A percentile compares a stretch with the other conserved stretches of the same genome.
These are phyloP conservation scores for Mimosa pudica DNA, from an alignment of 306 rosid genomes.

Conservation along the genomic window DNA sequence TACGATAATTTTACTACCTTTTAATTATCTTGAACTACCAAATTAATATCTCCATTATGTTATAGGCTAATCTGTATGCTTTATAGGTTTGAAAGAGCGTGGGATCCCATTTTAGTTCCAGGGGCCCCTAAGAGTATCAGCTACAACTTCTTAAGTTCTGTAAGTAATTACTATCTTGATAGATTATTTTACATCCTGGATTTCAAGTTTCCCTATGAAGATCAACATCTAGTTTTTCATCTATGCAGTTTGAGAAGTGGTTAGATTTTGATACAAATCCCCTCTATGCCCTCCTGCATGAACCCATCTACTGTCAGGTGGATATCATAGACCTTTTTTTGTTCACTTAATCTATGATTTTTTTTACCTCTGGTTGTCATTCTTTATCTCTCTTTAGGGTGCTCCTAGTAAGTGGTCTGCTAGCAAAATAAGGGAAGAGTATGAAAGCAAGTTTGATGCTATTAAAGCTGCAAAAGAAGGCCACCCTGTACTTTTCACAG, in stretches of 20 bases:
- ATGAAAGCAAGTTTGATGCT: slow-evolving; percentile 67
- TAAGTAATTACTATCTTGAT: slow-evolving; percentile 48
- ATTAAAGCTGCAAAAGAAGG: slow-evolving; percentile 65
- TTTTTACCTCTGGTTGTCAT: slow-evolving; percentile 17
- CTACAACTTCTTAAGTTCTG: slow-evolving; percentile 70
- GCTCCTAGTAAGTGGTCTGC: slow-evolving; percentile 83
- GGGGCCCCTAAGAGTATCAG: slow-evolving; percentile 78
- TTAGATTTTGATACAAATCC: slow-evolving; percentile 68
- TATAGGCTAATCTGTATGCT: slow-evolving; percentile 33
- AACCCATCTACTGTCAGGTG: slow-evolving; percentile 92
- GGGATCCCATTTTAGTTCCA: slow-evolving; percentile 89
- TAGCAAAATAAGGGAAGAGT: slow-evolving; percentile 59
- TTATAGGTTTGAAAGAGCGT: slow-evolving; percentile 82
- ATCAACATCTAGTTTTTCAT: slow-evolving; percentile 34
- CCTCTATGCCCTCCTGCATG: slow-evolving; percentile 78
- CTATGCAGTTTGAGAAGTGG: slow-evolving; percentile 72
- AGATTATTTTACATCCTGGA: slow-evolving; percentile 27
- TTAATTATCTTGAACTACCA: slow-evolving; percentile 13
- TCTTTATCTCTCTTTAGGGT: slow-evolving; percentile 53
- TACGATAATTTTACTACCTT: slow-evolving; percentile 40
- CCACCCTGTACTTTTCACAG: slow-evolving; percentile 65
- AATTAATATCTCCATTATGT: slow-evolving; percentile 19
- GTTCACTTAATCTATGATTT: slow-evolving; percentile 1
- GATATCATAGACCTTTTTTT: slow-evolving; percentile 23
- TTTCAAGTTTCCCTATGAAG: slow-evolving; percentile 34